Conservation (phyloP, 202 grass and related monocot genomes). For the Panicum hallii region DNA sequence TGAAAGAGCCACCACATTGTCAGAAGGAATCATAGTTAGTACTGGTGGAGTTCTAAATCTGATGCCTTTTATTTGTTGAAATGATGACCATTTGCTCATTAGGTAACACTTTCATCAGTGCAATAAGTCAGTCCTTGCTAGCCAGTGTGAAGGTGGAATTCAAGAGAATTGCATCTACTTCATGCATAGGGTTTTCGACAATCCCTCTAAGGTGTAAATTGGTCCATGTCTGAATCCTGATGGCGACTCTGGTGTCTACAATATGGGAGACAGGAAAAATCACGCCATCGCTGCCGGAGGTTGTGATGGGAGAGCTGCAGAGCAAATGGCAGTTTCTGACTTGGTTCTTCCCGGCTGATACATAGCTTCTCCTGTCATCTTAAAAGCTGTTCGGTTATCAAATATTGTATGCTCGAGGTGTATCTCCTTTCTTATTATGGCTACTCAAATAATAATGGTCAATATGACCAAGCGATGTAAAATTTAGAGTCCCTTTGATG, state of each 20-base stretch:
- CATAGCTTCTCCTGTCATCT: background rate
- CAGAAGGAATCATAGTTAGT: no score
- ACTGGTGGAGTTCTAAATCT: no score
- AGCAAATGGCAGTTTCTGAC: background rate
- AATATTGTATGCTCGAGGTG: background rate
- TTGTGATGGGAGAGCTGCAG: background rate
- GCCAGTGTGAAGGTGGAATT: no score
- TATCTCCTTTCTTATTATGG: background rate
- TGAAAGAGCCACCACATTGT: no score
- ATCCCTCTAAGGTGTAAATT: no score
- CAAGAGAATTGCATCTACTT: no score
- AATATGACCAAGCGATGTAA: background rate
- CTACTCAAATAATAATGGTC: background rate
- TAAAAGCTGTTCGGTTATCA: background rate
- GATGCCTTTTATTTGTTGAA: no score
- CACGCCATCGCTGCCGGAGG: background rate
- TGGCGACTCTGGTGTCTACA: constrained; percentile 39
- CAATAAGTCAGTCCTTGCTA: no score
- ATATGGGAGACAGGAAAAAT: background rate
- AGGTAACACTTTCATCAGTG: no score
- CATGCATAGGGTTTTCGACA: no score
- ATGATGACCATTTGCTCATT: no score
- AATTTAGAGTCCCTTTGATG: background rate
- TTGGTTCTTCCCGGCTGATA: background rate
- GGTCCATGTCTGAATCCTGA: no score